Percentiles rank a stretch among this genome's conserved stretches.
phyloP scores from a whole-genome alignment of 768 basidiomycete genomes.

The Austroboletus festivus region DNA sequence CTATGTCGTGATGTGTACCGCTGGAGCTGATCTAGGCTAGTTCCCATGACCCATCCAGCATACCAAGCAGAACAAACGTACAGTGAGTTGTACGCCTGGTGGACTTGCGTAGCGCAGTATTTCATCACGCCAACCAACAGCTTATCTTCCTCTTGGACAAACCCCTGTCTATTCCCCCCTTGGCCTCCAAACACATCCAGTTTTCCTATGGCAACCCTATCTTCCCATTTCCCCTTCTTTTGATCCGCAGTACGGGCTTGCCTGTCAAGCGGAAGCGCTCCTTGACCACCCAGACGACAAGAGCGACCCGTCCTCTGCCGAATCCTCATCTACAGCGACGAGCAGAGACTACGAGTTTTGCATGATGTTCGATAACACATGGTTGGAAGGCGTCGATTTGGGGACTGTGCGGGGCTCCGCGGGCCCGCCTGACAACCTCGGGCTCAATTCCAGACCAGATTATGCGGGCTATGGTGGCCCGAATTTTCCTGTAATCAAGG shows the following conservation, averaged over 20 bases:
- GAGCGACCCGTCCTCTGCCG: slow-evolving; percentile 27
- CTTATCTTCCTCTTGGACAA: slow-evolving; percentile 16
- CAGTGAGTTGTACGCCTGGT: slow-evolving; percentile 11
- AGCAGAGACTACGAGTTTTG: slow-evolving; percentile 12
- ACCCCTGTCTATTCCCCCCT: slow-evolving; percentile 18
- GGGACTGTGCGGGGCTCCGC: slow-evolving; percentile 1
- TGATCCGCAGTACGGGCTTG: slow-evolving; percentile 14
- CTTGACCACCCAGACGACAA: slow-evolving; percentile 24
- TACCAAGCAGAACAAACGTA: slow-evolving; percentile 17
- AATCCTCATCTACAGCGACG: slow-evolving; percentile 13
- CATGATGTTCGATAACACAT: slow-evolving; percentile 2
- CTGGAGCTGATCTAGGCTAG: slow-evolving; percentile 15
- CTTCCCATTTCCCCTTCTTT: slow-evolving; percentile 16
- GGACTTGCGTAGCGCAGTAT: background rate
- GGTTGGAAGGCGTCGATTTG: slow-evolving; percentile 2
- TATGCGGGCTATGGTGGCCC: slow-evolving; percentile 13
- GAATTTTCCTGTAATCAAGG: slow-evolving; percentile 12
- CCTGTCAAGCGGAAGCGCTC: slow-evolving; percentile 4
- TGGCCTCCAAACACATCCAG: slow-evolving; percentile 13
- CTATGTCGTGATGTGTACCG: background rate
- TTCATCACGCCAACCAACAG: slow-evolving; percentile 14
- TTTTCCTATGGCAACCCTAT: slow-evolving; percentile 33
- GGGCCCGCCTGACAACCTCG: slow-evolving; percentile 9
- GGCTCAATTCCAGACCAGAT: slow-evolving; percentile 9
- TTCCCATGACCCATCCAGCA: slow-evolving; percentile 3